Conservation (phyloP, 495 filamentous ascomycete genomes). For the Podospora pseudocomata region DNA sequence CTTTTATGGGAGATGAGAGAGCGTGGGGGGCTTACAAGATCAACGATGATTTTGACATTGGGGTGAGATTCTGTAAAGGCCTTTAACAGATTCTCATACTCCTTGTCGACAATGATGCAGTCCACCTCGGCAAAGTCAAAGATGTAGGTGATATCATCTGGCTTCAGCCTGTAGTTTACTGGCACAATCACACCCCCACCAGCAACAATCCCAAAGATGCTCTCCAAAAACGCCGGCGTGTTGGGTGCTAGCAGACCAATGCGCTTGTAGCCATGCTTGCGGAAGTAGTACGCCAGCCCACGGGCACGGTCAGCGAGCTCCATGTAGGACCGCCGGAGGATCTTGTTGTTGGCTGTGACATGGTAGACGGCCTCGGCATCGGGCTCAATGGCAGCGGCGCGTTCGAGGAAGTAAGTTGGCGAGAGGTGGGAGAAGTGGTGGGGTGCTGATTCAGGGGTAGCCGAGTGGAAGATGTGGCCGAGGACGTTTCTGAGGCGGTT, state of each 20-base stretch:
- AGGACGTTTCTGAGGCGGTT: constrained; percentile 54
- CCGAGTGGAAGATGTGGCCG: constrained; percentile 52
- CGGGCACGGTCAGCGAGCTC: constrained; percentile 80
- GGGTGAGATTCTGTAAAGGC: constrained; percentile 58
- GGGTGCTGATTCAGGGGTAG: constrained; percentile 34
- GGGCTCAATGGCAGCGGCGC: constrained; percentile 87
- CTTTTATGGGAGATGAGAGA: too few relatives aligned
- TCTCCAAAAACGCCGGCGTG: constrained; percentile 90
- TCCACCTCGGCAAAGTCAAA: constrained; percentile 83
- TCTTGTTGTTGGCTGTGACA: constrained; percentile 69
- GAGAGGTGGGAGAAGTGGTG: constrained; percentile 77
- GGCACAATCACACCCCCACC: constrained; percentile 75
- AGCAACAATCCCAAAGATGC: constrained; percentile 82
- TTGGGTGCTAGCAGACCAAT: constrained; percentile 84
- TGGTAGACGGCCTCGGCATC: constrained; percentile 86
- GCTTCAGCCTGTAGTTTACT: constrained; percentile 87
- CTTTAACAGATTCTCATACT: constrained; percentile 68
- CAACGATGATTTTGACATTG: constrained; percentile 65
- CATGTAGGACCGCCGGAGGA: constrained; percentile 68
- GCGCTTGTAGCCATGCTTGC: constrained; percentile 63
- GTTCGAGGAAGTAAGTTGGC: constrained; percentile 83
- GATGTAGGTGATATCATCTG: constrained; percentile 86
- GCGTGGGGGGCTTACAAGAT: constrained; percentile 39
- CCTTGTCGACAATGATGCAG: constrained; percentile 79
- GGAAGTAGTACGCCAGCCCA: constrained; percentile 82